Evolutionary conservation across 495 filamentous ascomycete genomes (phyloP).

Genomic region (Xylaria venustula): DNA sequence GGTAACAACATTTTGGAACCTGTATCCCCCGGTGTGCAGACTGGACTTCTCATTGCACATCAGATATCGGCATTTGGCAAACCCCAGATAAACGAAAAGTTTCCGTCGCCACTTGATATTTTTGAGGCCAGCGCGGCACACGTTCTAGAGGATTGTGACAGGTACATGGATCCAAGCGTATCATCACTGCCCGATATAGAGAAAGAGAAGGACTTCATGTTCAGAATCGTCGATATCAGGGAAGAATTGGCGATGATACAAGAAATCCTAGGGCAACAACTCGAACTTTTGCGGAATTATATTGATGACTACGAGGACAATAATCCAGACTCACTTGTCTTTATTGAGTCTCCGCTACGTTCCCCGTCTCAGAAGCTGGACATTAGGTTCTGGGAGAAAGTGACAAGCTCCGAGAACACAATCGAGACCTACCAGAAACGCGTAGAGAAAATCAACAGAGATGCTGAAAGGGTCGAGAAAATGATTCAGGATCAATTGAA

Average conservation of each 20-base stretch:
- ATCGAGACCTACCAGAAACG: too few species aligned
- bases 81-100: neutral
- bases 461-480: too few species aligned
- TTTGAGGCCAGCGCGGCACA: neutral
- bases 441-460: too few species aligned
- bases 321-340: too few species aligned
- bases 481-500: too few species aligned
- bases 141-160: neutral
- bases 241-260: neutral
- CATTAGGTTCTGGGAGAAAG: too few species aligned
- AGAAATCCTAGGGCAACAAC: too few species aligned
- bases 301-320: too few species aligned
- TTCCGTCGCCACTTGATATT: neutral
- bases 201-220: neutral
- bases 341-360: too few species aligned
- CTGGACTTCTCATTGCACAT: neutral
- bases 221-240: neutral
- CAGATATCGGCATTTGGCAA: neutral
- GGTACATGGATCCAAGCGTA: neutral
- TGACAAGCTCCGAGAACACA: too few species aligned
- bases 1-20: neutral
- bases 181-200: neutral
- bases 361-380: too few species aligned
- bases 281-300: too few species aligned
- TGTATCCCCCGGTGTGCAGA: neutral